phyloP scores from a whole-genome alignment of 1,284 basidiomycete species.

The Rhodotorula mucilaginosa region DNA sequence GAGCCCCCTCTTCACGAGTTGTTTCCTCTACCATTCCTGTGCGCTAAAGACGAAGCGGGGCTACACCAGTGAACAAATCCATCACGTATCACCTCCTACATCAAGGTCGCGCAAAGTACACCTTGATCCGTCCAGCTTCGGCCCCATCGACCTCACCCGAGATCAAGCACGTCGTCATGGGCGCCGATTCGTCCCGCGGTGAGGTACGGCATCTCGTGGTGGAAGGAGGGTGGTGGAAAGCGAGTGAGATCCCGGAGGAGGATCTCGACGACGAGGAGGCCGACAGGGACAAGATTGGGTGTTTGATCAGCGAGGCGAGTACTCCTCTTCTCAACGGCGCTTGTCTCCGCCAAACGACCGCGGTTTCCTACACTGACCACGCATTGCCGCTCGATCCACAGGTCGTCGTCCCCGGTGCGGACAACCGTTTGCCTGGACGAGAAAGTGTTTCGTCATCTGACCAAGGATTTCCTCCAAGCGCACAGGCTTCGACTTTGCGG shows the following conservation, averaged over 20 bases:
- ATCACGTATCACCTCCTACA: slow-evolving; percentile 58
- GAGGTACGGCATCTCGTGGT: slow-evolving; percentile 56
- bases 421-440: no score
- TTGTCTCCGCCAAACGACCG: slow-evolving; percentile 4
- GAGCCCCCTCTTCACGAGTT: not conserved
- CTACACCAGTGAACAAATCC: slow-evolving; percentile 51
- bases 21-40: not conserved
- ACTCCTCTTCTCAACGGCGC: slow-evolving; percentile 45
- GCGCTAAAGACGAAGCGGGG: not conserved
- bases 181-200: slow-evolving; percentile 48
- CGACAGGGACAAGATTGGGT: slow-evolving; percentile 48
- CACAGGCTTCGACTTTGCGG: slow-evolving; percentile 48
- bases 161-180: slow-evolving; percentile 54
- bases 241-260: slow-evolving; percentile 53
- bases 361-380: not conserved
- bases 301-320: slow-evolving; percentile 55
- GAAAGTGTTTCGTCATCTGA: no score
- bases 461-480: not conserved
- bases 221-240: slow-evolving; percentile 57
- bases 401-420: not conserved
- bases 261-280: slow-evolving; percentile 45
- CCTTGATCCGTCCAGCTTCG: slow-evolving; percentile 51
- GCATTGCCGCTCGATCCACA: no score
- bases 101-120: slow-evolving; percentile 56
- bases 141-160: slow-evolving; percentile 42